These are phyloP conservation scores for Bacidia gigantensis DNA, from an alignment of 495 filamentous ascomycete species.

Conservation along the genomic window DNA sequence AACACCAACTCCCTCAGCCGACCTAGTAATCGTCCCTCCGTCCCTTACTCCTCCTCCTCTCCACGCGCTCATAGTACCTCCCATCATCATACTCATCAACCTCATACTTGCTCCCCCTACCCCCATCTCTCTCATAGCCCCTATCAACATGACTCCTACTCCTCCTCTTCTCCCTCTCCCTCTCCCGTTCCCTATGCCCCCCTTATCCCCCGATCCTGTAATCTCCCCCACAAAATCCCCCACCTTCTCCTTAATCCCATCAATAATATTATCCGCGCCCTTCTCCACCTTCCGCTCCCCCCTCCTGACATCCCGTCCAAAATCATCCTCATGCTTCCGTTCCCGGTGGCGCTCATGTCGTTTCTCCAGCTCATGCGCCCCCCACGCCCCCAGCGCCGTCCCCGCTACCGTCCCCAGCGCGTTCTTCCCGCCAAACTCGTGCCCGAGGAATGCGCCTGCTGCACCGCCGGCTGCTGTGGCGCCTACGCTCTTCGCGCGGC, in stretches of 20 bases:
- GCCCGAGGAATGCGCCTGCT: conserved; percentile 37
- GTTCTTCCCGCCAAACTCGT: conserved; percentile 35
- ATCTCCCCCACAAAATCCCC: conserved; percentile 4
- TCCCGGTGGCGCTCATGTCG: conserved; percentile 26
- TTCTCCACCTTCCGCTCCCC: not conserved
- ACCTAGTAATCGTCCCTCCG: conserved; percentile 12
- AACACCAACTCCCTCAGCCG: too few relatives aligned
- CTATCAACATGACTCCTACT: conserved; percentile 2
- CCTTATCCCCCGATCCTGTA: not conserved
- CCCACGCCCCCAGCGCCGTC: conserved; percentile 39
- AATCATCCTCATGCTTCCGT: not conserved
- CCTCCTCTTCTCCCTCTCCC: conserved; percentile 9
- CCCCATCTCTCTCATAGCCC: not conserved
- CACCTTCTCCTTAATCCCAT: conserved; percentile 4
- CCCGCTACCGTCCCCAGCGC: conserved; percentile 37
- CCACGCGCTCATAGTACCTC: conserved; percentile 9
- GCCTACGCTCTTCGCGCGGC: conserved; percentile 23
- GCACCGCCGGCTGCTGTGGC: conserved; percentile 41
- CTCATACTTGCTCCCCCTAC: not conserved
- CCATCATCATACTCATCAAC: conserved; percentile 5
- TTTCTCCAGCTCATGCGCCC: conserved; percentile 35
- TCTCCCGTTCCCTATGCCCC: not conserved
- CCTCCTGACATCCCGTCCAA: too few relatives aligned
- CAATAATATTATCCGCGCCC: not conserved
- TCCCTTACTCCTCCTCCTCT: conserved; percentile 1